Conservation (phyloP, 176 grass and related monocot species). For the Panicum miliaceum region DNA sequence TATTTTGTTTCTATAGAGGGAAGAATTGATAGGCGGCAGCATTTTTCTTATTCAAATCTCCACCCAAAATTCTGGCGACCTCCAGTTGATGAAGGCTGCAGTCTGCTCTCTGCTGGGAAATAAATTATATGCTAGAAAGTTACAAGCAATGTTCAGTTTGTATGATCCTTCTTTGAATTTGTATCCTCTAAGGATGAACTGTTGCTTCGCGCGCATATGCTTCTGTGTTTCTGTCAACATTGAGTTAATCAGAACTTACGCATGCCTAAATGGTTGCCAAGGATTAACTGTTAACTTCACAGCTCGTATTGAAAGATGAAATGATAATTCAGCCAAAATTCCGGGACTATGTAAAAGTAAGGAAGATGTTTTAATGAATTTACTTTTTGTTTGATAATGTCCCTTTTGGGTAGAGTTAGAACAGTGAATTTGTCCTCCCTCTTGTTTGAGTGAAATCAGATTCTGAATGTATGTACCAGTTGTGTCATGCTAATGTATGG, state of each 20-base stretch:
- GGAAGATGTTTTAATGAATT: neutral
- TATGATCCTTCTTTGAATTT: neutral
- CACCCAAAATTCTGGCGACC: too few relatives aligned
- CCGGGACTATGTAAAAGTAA: neutral
- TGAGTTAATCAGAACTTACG: neutral
- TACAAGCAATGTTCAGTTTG: neutral
- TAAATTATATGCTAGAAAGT: neutral
- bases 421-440: neutral
- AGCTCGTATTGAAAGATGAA: neutral
- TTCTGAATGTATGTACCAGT: neutral
- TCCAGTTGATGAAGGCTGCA: neutral
- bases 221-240: neutral
- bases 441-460: neutral
- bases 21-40: neutral
- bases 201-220: neutral
- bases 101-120: neutral
- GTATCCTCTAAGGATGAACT: neutral
- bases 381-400: neutral
- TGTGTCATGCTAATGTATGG: neutral
- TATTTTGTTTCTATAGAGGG: neutral
- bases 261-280: neutral
- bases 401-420: neutral
- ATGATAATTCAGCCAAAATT: neutral
- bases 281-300: neutral
- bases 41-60: neutral